Conservation (phyloP, 768 basidiomycete species). For the Russula lepida region DNA sequence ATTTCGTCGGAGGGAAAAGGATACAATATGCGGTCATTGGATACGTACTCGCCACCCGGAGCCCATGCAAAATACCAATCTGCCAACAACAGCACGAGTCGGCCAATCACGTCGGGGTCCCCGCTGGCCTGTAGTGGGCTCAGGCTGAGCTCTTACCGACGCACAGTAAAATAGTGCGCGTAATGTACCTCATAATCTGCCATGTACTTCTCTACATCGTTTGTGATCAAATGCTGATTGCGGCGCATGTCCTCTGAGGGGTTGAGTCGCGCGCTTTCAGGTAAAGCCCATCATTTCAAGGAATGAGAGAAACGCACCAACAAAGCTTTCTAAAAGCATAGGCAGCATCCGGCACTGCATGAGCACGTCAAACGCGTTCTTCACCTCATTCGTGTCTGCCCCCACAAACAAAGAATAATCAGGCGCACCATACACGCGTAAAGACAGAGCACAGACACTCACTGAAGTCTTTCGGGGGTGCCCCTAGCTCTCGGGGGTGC, state of each 20-base stretch:
- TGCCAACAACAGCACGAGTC: slow-evolving; percentile 50
- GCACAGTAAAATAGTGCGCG: not conserved
- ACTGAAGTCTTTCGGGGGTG: slow-evolving; percentile 29
- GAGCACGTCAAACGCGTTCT: slow-evolving; percentile 49
- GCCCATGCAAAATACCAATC: slow-evolving; percentile 76
- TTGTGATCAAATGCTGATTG: slow-evolving; percentile 47
- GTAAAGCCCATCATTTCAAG: not conserved
- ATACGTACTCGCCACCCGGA: slow-evolving; percentile 52
- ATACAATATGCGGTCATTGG: slow-evolving; percentile 3
- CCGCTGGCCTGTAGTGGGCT: slow-evolving; percentile 32
- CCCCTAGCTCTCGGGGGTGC: slow-evolving; percentile 43
- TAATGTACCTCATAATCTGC: slow-evolving; percentile 48
- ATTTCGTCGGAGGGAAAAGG: slow-evolving; percentile 6
- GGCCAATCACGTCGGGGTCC: slow-evolving; percentile 42
- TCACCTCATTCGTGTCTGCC: slow-evolving; percentile 42
- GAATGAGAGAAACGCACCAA: slow-evolving; percentile 37
- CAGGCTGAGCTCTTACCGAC: not conserved
- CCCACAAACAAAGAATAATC: not conserved
- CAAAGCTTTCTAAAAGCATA: slow-evolving; percentile 59
- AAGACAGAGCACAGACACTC: not conserved
- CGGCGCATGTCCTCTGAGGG: slow-evolving; percentile 55
- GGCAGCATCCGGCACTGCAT: slow-evolving; percentile 52
- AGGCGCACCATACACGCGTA: not conserved
- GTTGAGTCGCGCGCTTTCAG: not conserved
- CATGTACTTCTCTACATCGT: slow-evolving; percentile 55